Conservation (phyloP, 1,139 yeast species). For the Scheffersomyces insectosa region DNA sequence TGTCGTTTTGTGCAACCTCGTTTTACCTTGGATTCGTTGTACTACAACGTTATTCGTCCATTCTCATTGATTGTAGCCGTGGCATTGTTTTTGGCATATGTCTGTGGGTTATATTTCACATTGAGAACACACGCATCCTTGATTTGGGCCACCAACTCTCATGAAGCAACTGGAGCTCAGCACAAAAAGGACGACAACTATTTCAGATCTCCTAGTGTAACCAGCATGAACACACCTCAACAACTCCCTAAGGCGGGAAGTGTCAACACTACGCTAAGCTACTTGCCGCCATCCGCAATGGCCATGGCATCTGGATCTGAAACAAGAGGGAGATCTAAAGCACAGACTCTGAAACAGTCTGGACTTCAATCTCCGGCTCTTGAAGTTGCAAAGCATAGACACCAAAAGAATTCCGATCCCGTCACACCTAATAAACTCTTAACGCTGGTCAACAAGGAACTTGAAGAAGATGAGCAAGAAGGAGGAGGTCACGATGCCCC, state of each 20-base stretch:
- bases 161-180: conserved; percentile 25
- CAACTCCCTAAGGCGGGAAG: conserved; percentile 1
- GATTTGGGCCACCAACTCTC: conserved; percentile 76
- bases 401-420: not conserved
- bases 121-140: conserved; percentile 93
- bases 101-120: conserved; percentile 91
- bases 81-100: conserved; percentile 78
- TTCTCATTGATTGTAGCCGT: conserved; percentile 80
- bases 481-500: conserved; percentile 93
- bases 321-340: conserved; percentile 5
- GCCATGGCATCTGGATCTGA: conserved; percentile 4
- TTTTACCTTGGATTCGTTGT: conserved; percentile 63
- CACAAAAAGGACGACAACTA: conserved; percentile 22
- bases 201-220: conserved; percentile 34
- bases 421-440: not conserved
- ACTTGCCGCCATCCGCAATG: conserved; percentile 11
- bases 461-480: conserved; percentile 30
- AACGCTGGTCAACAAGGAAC: not conserved
- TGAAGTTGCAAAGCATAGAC: conserved; percentile 17
- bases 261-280: conserved; percentile 1
- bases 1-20: conserved; percentile 85
- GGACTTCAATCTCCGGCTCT: conserved; percentile 20
- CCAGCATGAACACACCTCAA: conserved; percentile 27
- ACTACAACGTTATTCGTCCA: conserved; percentile 69
- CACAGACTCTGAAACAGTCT: conserved; percentile 4